A percentile compares a stretch with the other conserved stretches of the same genome.
Conservation (phyloP, 768 basidiomycete species). For the Cantharellus anzutake region DNA sequence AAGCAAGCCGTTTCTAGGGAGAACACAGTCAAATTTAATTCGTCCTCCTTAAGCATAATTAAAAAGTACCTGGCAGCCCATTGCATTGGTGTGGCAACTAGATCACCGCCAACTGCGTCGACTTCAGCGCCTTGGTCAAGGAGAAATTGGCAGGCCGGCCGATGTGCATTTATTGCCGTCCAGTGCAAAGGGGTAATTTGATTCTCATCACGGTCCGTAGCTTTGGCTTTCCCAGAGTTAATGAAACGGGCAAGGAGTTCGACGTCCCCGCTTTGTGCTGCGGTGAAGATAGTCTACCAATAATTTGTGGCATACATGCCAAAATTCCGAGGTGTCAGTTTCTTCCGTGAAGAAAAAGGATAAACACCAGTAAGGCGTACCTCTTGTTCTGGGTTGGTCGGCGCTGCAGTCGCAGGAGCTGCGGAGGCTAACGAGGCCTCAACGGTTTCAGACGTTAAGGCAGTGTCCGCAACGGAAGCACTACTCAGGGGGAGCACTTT, state of each 20-base stretch:
- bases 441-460: too few relatives aligned
- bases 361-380: too few relatives aligned
- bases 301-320: too few relatives aligned
- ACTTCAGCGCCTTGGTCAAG: slow-evolving; percentile 89
- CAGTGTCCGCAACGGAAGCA: too few relatives aligned
- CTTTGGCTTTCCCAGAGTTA: slow-evolving; percentile 46
- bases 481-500: too few relatives aligned
- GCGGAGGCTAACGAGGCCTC: too few relatives aligned
- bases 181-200: slow-evolving; percentile 94
- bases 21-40: not conserved
- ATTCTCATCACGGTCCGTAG: slow-evolving; percentile 68
- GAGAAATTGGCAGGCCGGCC: slow-evolving; percentile 71
- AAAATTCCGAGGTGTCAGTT: too few relatives aligned
- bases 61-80: slow-evolving; percentile 62
- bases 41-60: not conserved
- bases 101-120: slow-evolving; percentile 85
- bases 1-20: slow-evolving; percentile 71
- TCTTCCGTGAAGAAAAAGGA: too few relatives aligned
- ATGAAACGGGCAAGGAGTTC: slow-evolving; percentile 41
- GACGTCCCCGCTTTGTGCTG: slow-evolving; percentile 78
- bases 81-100: slow-evolving; percentile 86
- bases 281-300: slow-evolving; percentile 38
- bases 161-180: slow-evolving; percentile 93
- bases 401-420: too few relatives aligned
- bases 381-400: too few relatives aligned